Conservation (phyloP, 768 basidiomycete species). For the Podaxis sp. region DNA sequence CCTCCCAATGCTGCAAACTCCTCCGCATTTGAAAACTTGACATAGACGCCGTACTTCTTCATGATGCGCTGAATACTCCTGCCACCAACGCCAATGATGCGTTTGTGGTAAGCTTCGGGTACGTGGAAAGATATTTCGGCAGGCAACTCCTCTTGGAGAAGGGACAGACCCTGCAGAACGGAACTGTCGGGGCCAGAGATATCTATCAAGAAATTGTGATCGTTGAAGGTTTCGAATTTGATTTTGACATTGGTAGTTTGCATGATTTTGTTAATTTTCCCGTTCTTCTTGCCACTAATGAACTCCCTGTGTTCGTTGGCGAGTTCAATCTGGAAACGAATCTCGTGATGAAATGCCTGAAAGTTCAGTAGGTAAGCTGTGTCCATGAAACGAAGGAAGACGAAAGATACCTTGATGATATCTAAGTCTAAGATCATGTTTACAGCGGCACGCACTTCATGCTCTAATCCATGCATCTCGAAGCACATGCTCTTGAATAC, state of each 20-base stretch:
- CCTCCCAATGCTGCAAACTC: conserved; percentile 95
- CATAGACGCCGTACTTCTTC: conserved; percentile 99
- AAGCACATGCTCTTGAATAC: conserved; percentile 98
- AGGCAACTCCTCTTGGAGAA: conserved; percentile 96
- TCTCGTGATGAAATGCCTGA: conserved; percentile 93
- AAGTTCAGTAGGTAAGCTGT: not conserved
- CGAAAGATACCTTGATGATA: conserved; percentile 71
- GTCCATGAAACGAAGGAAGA: conserved; percentile 5
- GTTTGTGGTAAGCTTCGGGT: conserved; percentile 96
- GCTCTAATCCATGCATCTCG: conserved; percentile 92
- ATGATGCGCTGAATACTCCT: conserved; percentile 99
- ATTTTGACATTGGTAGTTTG: conserved; percentile 96
- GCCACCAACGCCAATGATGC: conserved; percentile 97
- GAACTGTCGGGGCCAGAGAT: conserved; percentile 83
- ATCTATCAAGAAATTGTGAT: conserved; percentile 93
- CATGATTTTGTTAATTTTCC: conserved; percentile 99
- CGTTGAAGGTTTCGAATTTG: conserved; percentile 98
- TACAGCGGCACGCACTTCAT: conserved; percentile 85
- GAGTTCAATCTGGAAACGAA: conserved; percentile 96
- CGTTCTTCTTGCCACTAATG: conserved; percentile 99
- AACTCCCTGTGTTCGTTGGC: conserved; percentile 98
- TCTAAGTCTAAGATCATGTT: conserved; percentile 88
- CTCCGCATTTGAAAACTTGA: conserved; percentile 98
- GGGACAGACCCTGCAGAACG: conserved; percentile 81
- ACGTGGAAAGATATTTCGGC: conserved; percentile 99